A percentile compares a stretch with the other conserved stretches of the same genome.
Evolutionary conservation across 1,284 basidiomycete genomes (phyloP).

Genomic region (Hypsizygus ulmarius): DNA sequence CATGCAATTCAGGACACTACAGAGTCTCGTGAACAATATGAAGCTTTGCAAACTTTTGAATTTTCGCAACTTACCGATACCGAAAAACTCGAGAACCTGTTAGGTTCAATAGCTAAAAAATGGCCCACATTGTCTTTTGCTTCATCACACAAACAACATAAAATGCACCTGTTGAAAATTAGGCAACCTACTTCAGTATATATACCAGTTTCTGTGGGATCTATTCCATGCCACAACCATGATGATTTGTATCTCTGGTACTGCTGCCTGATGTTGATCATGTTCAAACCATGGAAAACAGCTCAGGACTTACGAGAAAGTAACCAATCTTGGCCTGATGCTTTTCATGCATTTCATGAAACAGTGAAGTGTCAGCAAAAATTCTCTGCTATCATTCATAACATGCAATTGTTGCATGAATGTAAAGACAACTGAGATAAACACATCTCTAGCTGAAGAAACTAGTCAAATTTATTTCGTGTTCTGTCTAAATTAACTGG

Average conservation of each 20-base stretch:
- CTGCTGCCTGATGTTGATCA: constrained; percentile 27
- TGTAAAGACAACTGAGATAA: constrained; percentile 32
- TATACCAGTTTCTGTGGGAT: constrained; percentile 29
- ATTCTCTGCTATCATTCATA: constrained; percentile 24
- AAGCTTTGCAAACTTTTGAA: neutral
- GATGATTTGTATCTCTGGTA: constrained; percentile 13
- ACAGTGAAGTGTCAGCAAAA: constrained; percentile 2
- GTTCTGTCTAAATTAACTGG: neutral
- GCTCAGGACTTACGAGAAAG: constrained; percentile 20
- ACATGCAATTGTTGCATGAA: constrained; percentile 36
- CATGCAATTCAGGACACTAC: too few relatives aligned
- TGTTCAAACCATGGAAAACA: constrained; percentile 30
- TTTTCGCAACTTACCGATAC: too few relatives aligned
- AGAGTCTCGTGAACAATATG: neutral
- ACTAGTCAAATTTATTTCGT: neutral
- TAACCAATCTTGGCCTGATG: constrained; percentile 22
- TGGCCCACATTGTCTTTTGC: neutral
- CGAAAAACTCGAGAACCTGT: neutral
- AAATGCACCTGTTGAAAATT: neutral
- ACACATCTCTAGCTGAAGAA: constrained; percentile 18
- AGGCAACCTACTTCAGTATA: neutral
- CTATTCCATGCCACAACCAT: constrained; percentile 26
- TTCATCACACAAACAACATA: neutral
- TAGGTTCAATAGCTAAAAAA: neutral
- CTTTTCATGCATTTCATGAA: constrained; percentile 17